Base-by-base conservation (phyloP, 768 basidiomycete species). In the Russula dissimulans region DNA sequence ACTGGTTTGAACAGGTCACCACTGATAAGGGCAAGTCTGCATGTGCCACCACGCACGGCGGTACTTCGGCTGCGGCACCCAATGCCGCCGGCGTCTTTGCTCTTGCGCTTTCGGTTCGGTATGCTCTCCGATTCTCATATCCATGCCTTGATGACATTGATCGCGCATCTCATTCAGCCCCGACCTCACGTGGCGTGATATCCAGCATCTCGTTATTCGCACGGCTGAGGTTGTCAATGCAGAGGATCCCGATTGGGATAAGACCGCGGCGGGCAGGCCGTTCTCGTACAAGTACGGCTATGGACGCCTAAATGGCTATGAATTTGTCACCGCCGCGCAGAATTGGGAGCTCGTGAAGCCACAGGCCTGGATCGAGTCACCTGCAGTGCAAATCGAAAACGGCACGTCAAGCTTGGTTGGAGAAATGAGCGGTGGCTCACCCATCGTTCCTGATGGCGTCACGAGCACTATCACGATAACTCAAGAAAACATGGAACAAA, bases 51-150 rank as follows among this genome's bases (percentile, higher is more conserved):
- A 79, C 75, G 0, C 97, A 99, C 68, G 97, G 97, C 26, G 97
- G 97, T 15, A 99, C 97, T 1, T 97, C 95, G 15, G 97, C 97
- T 26, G 97, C 97, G 5, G 97, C 97, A 7, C 97, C 97, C 7
- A 91, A 98, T 65, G 97, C 93, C 29, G 94, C 86, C 14, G 97
- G 93, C 31, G 90, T 97, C 42, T 87, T 95, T 69, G 90, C 94
- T 22, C 81, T 99, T 11, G 92, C 92, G 6, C 76, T 99, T 15
- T 79, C 92, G 74, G 90, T 82, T 59, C 81, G 95, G 92, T 93
- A 67, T 58, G 80, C 69, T 18, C 56, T 50, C 39, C 53, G 32
- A 10, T 15, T 41, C 17, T 32, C n/a, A 65, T 57, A 12, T 10
- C 22, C 29, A 36, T 10, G 17, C 44, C 47, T 10, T 6, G 48